Base-by-base conservation (phyloP, 2,329 filamentous ascomycete genomes). In the Fusarium kyushuense region DNA sequence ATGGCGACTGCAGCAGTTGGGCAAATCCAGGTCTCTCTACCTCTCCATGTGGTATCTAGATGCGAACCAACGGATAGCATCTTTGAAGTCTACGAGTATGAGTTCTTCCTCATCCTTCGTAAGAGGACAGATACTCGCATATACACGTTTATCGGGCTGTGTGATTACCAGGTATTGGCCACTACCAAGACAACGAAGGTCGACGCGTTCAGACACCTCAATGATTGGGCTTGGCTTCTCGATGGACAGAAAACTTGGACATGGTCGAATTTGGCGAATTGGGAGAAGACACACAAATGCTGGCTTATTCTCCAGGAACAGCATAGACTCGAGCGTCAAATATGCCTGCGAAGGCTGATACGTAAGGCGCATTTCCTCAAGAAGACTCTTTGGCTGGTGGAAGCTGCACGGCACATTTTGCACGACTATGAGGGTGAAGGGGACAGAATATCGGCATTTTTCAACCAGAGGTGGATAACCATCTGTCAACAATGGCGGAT, bases 371-470 rank as follows among this genome's bases (percentile, higher is more conserved):
- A 5, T 3, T 35, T 30, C 0, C 10, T 17, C 4, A 9, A 14
- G 3, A 19, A 7, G 3, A 8, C 23, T 2, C 5, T 6, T 1
- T 21, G 4, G 1, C 10, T 57, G 7, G 12, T 2, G 0, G 1
- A 23, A 3, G 16, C 19, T 25, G 2, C 19, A 1, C n/a, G 17
- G 3, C 0, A 23, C 1, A 2, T 5, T 16, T 5, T 29, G 23
- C n/a, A 4, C 1, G 19, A 7, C 13, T 0, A 1, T 6, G 21
- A 5, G 4, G 2, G 29, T 1, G 29, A 54, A 1, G 8, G 17
- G 7, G 2, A 10, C 5, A 23, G 1, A 6, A 1, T 19, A 4
- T 4, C 4, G 5, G 3, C 19, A 1, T 19, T 35, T 1, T 36
- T 36, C 1, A 6, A 12, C 3, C 23, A 14, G 7, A 16, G 17